phyloP scores from a whole-genome alignment of 345 rosid species.

The Cardiospermum halicacabum region DNA sequence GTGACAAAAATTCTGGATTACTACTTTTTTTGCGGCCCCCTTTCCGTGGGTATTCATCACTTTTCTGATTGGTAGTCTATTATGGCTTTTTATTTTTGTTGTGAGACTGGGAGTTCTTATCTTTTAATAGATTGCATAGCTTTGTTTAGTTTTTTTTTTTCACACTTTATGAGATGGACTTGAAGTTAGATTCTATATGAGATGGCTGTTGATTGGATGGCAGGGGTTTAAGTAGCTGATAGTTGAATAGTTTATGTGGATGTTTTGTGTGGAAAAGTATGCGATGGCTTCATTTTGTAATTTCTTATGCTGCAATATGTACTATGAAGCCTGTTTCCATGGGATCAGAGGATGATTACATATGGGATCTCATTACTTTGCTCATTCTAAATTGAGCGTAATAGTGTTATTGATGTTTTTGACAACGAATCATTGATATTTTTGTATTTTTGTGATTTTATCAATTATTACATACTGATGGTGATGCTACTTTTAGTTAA shows the following conservation, averaged over 20 bases:
- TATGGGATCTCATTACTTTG: background rate
- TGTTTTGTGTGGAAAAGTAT: constrained; percentile 11
- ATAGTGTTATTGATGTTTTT: background rate
- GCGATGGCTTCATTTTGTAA: constrained; percentile 9
- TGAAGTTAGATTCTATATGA: constrained; percentile 29
- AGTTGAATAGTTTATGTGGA: constrained; percentile 12
- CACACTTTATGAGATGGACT: constrained; percentile 26
- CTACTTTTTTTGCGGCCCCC: constrained; percentile 20
- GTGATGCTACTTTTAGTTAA: background rate
- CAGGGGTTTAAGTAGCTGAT: background rate
- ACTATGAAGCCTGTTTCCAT: background rate
- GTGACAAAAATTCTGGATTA: constrained; percentile 13
- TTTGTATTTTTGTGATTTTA: background rate
- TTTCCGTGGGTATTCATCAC: constrained; percentile 24
- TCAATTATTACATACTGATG: background rate
- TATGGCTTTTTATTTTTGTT: constrained; percentile 20
- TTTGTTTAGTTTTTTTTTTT: constrained; percentile 4
- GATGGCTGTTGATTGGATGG: constrained; percentile 24
- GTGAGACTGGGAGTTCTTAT: constrained; percentile 15
- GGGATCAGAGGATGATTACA: constrained; percentile 2
- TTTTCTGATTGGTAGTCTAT: constrained; percentile 23
- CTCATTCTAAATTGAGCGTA: background rate
- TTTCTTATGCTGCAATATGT: background rate
- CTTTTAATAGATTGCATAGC: constrained; percentile 28
- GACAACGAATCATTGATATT: background rate